phyloP scores from a whole-genome alignment of 139 green algal species.

The Chlamydomonas applanata region DNA sequence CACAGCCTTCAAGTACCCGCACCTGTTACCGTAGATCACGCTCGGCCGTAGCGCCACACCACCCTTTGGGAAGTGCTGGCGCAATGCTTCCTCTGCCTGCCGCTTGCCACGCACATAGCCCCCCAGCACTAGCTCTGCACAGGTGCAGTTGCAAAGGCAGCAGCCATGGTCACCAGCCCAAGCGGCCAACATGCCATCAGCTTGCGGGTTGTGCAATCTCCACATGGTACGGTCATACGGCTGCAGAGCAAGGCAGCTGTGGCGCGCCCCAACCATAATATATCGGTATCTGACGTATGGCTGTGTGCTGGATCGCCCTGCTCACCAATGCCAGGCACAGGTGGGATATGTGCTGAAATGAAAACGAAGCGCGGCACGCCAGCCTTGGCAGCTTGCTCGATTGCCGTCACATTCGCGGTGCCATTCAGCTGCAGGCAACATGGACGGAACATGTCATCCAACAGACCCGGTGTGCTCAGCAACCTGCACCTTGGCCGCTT shows the following conservation, averaged over 20 bases:
- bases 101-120: conserved; percentile 84
- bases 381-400: conserved; percentile 66
- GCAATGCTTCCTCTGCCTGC: conserved; percentile 69
- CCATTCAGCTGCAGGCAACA: conserved; percentile 66
- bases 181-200: no score
- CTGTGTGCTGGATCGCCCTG: no score
- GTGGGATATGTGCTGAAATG: conserved; percentile 81
- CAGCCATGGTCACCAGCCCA: no score
- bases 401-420: conserved; percentile 70
- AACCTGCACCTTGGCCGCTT: no score
- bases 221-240: no score
- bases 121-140: conserved; percentile 30
- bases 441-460: neutral
- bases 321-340: conserved; percentile 56
- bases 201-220: no score
- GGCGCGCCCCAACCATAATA: no score
- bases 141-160: no score
- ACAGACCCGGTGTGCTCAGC: no score
- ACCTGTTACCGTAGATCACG: conserved; percentile 79
- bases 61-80: conserved; percentile 47
- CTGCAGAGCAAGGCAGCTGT: no score
- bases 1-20: no score
- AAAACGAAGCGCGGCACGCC: conserved; percentile 79
- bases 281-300: no score
- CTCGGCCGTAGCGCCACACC: conserved; percentile 75